Percentiles rank a stretch among this genome's conserved stretches.
Evolutionary conservation across 1,284 basidiomycete genomes (phyloP).

Genomic region (Mrakiaceae sp.): DNA sequence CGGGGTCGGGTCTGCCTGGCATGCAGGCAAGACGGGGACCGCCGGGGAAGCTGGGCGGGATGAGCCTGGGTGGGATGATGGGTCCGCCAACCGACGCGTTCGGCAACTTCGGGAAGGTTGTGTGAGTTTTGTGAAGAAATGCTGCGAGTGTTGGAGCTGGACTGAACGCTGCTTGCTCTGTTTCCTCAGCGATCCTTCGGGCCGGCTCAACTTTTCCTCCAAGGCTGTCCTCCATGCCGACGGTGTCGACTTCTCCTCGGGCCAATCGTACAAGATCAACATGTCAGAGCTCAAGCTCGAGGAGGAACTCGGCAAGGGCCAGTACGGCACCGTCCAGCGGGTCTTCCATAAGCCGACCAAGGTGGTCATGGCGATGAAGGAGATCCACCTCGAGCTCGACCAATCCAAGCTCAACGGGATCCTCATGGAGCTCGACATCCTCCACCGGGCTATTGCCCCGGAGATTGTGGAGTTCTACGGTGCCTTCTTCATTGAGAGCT

Average conservation of each 20-base stretch:
- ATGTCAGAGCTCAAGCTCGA: constrained; percentile 90
- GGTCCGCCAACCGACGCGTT: constrained; percentile 39
- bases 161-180: neutral
- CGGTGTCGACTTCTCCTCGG: constrained; percentile 91
- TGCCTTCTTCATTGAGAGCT: constrained; percentile 96
- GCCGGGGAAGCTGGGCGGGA: constrained; percentile 37
- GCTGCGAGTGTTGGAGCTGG: neutral
- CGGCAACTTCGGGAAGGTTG: constrained; percentile 84
- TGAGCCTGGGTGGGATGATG: constrained; percentile 34
- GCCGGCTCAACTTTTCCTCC: constrained; percentile 80
- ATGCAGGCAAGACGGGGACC: constrained; percentile 14
- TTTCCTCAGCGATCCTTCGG: constrained; percentile 68
- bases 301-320: constrained; percentile 81
- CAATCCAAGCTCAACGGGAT: constrained; percentile 89
- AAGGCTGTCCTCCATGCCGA: constrained; percentile 86
- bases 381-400: constrained; percentile 96
- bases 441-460: constrained; percentile 81
- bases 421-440: constrained; percentile 95
- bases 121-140: constrained; percentile 46
- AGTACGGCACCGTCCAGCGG: constrained; percentile 95
- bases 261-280: constrained; percentile 86
- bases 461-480: constrained; percentile 98
- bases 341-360: constrained; percentile 89
- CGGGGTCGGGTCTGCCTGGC: constrained; percentile 6
- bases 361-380: constrained; percentile 98